These are phyloP conservation scores for Entamoeba histolytica DNA, from an alignment of 208 protist species.

Conservation along the genomic window DNA sequence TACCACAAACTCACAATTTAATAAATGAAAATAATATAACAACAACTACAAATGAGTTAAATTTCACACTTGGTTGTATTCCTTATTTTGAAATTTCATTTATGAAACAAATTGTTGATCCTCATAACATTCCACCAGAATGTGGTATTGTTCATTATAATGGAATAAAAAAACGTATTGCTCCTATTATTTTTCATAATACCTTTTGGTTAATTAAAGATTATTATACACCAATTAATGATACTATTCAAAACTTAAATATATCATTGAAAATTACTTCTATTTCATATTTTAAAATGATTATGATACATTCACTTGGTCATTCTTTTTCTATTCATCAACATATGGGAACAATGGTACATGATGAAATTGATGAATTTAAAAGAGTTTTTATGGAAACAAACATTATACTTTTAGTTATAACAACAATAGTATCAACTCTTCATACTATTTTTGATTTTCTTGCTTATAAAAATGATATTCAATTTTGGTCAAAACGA, in stretches of 20 bases:
- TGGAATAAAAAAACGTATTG: background rate
- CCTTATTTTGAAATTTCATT: background rate
- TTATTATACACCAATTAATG: background rate
- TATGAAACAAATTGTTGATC: background rate
- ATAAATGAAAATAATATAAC: background rate
- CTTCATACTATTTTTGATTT: slow-evolving; percentile 16
- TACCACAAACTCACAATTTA: background rate
- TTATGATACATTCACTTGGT: background rate
- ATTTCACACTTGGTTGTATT: background rate
- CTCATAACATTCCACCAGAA: background rate
- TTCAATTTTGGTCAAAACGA: slow-evolving; percentile 10
- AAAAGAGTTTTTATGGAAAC: background rate
- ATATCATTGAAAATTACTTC: background rate
- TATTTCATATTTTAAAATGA: background rate
- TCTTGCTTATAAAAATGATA: slow-evolving; percentile 11
- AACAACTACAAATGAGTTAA: background rate
- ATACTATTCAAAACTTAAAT: background rate
- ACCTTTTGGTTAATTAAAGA: background rate
- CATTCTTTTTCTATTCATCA: background rate
- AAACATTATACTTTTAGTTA: background rate
- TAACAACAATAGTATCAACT: background rate
- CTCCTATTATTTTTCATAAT: background rate
- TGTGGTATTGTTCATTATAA: background rate
- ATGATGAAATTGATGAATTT: background rate
- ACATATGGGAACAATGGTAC: background rate